Conservation (phyloP, 352 stramenopile species). For the Phytophthora sp. region DNA sequence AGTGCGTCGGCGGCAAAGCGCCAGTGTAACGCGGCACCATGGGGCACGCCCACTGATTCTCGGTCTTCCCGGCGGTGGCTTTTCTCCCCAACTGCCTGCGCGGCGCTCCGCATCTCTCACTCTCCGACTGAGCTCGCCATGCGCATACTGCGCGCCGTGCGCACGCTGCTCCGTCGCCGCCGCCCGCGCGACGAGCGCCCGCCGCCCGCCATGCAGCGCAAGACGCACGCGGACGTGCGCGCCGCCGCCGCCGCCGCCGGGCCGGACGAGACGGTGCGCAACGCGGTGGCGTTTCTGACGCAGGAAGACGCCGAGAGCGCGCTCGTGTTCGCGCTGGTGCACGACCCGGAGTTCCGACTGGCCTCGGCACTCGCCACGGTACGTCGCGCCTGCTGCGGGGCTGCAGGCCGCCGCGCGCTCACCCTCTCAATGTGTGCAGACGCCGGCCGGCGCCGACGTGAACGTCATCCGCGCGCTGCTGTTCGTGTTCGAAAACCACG, state of each 20-base stretch:
- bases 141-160: slow-evolving; percentile 31
- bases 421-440: slow-evolving; percentile 12
- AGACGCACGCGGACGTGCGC: slow-evolving; percentile 11
- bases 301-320: slow-evolving; percentile 71
- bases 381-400: neutral
- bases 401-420: neutral
- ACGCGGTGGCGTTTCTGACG: slow-evolving; percentile 70
- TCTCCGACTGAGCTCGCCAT: slow-evolving; percentile 25
- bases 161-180: slow-evolving; percentile 26
- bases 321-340: slow-evolving; percentile 77
- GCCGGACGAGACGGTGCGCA: slow-evolving; percentile 60
- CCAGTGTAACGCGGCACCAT: no score
- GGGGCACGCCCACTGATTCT: neutral
- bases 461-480: slow-evolving; percentile 71
- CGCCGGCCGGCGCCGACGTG: slow-evolving; percentile 44
- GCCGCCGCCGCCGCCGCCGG: neutral
- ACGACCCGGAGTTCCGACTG: slow-evolving; percentile 79
- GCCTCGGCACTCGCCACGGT: slow-evolving; percentile 63
- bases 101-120: slow-evolving; percentile 19
- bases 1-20: no score
- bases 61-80: neutral
- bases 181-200: slow-evolving; percentile 1
- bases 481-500: slow-evolving; percentile 75
- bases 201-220: slow-evolving; percentile 1
- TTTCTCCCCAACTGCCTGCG: slow-evolving; percentile 3